Conservation (phyloP, 2,329 filamentous ascomycete genomes). For the Pseudonectria foliicola region DNA sequence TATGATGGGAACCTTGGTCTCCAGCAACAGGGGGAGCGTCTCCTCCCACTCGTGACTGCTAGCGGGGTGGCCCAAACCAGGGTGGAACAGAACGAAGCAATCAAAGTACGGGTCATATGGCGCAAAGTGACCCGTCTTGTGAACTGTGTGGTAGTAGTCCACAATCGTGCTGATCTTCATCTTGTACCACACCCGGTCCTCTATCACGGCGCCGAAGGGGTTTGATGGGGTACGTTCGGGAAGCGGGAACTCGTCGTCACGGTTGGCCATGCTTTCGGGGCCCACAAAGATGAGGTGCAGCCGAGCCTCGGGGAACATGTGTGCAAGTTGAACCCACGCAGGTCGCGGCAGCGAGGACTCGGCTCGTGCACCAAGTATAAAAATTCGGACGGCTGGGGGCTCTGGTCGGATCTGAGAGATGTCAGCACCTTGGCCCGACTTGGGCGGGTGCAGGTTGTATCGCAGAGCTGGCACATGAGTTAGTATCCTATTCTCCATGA, state of each 20-base stretch:
- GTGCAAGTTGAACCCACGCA: slow-evolving; percentile 88
- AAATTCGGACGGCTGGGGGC: slow-evolving; percentile 83
- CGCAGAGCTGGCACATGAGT: slow-evolving; percentile 58
- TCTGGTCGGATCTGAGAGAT: slow-evolving; percentile 76
- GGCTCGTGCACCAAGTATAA: slow-evolving; percentile 90
- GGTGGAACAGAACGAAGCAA: slow-evolving; percentile 94
- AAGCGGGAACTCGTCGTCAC: slow-evolving; percentile 86
- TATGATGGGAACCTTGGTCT: slow-evolving; percentile 92
- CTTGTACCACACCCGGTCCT: slow-evolving; percentile 78
- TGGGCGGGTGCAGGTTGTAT: slow-evolving; percentile 87
- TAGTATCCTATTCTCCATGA: background rate
- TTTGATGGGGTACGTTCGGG: slow-evolving; percentile 79
- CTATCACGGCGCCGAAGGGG: slow-evolving; percentile 88
- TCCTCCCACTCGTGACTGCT: slow-evolving; percentile 91
- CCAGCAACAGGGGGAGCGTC: slow-evolving; percentile 79
- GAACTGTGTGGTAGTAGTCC: slow-evolving; percentile 95
- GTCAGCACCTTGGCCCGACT: slow-evolving; percentile 62
- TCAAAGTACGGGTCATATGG: slow-evolving; percentile 98
- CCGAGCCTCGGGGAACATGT: slow-evolving; percentile 86
- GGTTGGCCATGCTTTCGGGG: slow-evolving; percentile 90
- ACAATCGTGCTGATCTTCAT: slow-evolving; percentile 98
- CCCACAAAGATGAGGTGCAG: slow-evolving; percentile 93
- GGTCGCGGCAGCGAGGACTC: slow-evolving; percentile 92
- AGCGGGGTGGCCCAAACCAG: slow-evolving; percentile 88
- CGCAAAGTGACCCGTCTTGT: slow-evolving; percentile 82